Base-by-base conservation (phyloP, 352 stramenopile species). In the Globisporangium apiculatum region DNA sequence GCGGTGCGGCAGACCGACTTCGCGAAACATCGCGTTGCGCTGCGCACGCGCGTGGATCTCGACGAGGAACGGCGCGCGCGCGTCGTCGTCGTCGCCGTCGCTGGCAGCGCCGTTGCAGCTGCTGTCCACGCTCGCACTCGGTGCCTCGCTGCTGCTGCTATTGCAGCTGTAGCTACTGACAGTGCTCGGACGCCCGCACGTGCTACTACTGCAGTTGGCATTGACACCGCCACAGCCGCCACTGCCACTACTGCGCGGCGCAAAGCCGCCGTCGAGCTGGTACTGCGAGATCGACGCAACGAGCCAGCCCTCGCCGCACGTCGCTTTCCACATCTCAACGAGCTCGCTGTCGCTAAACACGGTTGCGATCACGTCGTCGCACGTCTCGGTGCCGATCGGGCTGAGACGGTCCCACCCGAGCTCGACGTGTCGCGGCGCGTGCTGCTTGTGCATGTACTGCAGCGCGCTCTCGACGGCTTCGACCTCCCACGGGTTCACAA, bases 401-500 rank as follows among this genome's bases (percentile, higher is more conserved):
- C 76, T 87, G 10, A 94, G 55, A 6, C 77, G 73, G 38, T 94
- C 79, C 75, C 83, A 89, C 4, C 83, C 83, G 37, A 94, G 68
- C 57, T 94, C 83, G 5, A 94, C 65, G 48, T 87, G 76, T 0
- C 77, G 54, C 18, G 79, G 68, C 17, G 64, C 52, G 14, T 71
- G 51, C 45, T 58, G 59, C 48, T 68, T 68, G 55, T 91, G 75
- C 72, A 94, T 87, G 53, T 89, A 91, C 3, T 60, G 66, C 8
- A 68, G 66, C 11, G 80, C 67, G 61, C 84, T 94, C 55, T 55
- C 57, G 42, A 83, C 70, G 1, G 83, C 83, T 43, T 94, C 83
- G 51, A 89, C 73, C 69, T 94, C 81, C 83, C 83, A 94, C 15
- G 79, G 77, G 51, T 88, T 69, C 17, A 94, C 83, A 66, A 94